These are phyloP conservation scores for Ambrosia hybrid DNA, from an alignment of 140 eudicot genomes.

Conservation along the genomic window DNA sequence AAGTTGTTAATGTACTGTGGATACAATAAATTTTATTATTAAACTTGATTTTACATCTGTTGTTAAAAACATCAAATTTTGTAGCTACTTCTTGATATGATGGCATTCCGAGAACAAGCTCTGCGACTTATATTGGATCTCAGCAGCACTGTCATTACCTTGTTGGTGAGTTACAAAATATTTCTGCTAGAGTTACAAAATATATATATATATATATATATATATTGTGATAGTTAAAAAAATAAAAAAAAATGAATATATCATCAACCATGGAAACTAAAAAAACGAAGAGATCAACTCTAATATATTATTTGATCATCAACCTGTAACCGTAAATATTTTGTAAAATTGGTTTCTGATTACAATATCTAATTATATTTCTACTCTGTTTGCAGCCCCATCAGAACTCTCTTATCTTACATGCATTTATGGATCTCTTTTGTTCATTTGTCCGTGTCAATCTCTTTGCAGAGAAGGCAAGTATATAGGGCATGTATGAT, in stretches of 20 bases:
- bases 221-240: neutral
- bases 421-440: conserved; percentile 95
- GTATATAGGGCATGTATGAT: conserved; percentile 31
- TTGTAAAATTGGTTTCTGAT: conserved; percentile 18
- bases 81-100: conserved; percentile 91
- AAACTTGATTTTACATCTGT: conserved; percentile 25
- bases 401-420: conserved; percentile 93
- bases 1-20: neutral
- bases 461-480: conserved; percentile 96
- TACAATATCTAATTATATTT: conserved; percentile 21
- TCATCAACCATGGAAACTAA: conserved; percentile 5
- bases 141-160: conserved; percentile 95
- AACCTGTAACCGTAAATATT: conserved; percentile 1
- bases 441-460: conserved; percentile 96
- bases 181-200: conserved; percentile 1
- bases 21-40: conserved; percentile 5
- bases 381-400: conserved; percentile 81
- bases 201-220: neutral
- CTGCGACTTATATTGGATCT: conserved; percentile 91
- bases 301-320: neutral
- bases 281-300: neutral
- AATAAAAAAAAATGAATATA: conserved; percentile 6
- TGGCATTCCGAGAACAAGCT: conserved; percentile 99
- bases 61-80: conserved; percentile 26
- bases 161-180: conserved; percentile 64